Evolutionary conservation across 768 basidiomycete species (phyloP), one percentile per base, ranked within the genome.

Genomic region (Baorangia bicolor): DNA sequence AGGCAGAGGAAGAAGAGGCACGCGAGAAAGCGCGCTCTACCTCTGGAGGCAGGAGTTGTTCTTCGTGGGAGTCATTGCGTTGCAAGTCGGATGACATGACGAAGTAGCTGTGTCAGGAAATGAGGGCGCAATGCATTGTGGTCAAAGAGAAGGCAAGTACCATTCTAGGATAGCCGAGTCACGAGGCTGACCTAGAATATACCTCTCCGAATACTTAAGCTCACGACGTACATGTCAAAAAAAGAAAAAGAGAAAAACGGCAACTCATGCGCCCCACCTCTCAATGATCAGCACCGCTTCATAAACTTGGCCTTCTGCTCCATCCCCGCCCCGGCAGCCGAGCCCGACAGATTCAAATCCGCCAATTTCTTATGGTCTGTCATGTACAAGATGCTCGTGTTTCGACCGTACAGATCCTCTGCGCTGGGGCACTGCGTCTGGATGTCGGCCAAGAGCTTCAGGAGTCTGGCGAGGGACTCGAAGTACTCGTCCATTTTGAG

Each of bases 1-100:
- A 90, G 67, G 88, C 90, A 23, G 89, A 89, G 53, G 88, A 84
- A 65, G 90, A 92, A 67, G 88, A 88, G 65, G 88, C 86, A 20
- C 78, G 81, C 39, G 77, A 80, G 68, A 79, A 80, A 63, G 78
- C 74, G 20, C 74, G 77, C 18, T 66, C 67, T n/a, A 63, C 68
- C 28, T 74, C 81, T 28, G 79, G 81, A 38, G 63, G 70, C 51
- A 90, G 87, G 89, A 85, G 74, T 67, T 90, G 89, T 71, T 83
- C 79, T 71, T 72, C 66, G 64, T 74, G 70, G 74, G 64, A 51
- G 51, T 57, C 49, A n/a, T n/a, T n/a, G n/a, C n/a, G n/a, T n/a
- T n/a, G n/a, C n/a, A n/a, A n/a, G n/a, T n/a, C n/a, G n/a, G n/a
- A n/a, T n/a, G n/a, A n/a, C n/a, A n/a, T n/a, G n/a, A n/a, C n/a